These are phyloP conservation scores for Heteromeles arbutifolia DNA, from an alignment of 306 rosid species.

Conservation along the genomic window DNA sequence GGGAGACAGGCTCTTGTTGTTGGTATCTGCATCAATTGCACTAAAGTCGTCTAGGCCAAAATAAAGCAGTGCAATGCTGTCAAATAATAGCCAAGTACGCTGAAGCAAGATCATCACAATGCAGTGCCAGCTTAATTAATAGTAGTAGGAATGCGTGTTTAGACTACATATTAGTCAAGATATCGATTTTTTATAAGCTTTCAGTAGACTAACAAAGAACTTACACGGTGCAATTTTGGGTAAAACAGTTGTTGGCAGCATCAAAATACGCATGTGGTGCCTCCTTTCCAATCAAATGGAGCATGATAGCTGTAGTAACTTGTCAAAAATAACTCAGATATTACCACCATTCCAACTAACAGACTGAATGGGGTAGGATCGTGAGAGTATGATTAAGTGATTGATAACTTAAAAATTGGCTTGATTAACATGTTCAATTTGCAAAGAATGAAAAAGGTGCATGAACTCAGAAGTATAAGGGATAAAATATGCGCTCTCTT, in stretches of 20 bases:
- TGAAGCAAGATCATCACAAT: background rate
- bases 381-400: background rate
- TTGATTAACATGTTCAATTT: background rate
- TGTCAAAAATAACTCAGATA: background rate
- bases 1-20: constrained; percentile 96
- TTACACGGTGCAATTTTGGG: background rate
- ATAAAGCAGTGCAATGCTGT: background rate
- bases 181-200: background rate
- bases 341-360: background rate
- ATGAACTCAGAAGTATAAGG: background rate
- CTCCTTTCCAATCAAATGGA: background rate
- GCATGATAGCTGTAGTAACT: background rate
- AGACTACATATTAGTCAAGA: background rate
- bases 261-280: background rate
- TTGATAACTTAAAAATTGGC: background rate
- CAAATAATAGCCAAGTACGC: background rate
- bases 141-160: background rate
- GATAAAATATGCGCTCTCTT: too few species aligned
- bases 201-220: background rate
- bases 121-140: background rate
- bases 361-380: background rate
- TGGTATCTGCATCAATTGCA: constrained; percentile 62
- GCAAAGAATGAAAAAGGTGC: background rate
- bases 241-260: background rate
- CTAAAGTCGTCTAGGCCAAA: background rate